phyloP scores from a whole-genome alignment of 2,329 filamentous ascomycete genomes.

The Ophiostoma sp. region DNA sequence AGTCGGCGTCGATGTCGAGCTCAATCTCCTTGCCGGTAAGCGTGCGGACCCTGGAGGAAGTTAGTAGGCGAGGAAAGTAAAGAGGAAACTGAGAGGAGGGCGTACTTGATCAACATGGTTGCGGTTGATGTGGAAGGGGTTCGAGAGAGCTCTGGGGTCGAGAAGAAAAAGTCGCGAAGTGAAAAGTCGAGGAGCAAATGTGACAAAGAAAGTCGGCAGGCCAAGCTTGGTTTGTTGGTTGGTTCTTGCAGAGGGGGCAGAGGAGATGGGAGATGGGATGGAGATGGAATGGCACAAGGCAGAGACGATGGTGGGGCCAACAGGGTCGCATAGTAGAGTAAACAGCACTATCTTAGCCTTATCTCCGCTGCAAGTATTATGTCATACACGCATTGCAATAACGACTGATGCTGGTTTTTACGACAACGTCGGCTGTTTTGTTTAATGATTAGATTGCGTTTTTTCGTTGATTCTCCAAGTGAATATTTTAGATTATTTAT shows the following conservation, averaged over 20 bases:
- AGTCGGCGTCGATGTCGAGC: conserved; percentile 89
- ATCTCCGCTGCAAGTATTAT: conserved; percentile 2
- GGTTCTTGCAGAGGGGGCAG: background rate
- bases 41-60: conserved; percentile 71
- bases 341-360: conserved; percentile 3
- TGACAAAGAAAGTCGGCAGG: background rate
- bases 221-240: background rate
- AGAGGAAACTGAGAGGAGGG: background rate
- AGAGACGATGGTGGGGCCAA: background rate
- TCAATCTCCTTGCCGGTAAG: conserved; percentile 98
- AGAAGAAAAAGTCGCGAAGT: background rate
- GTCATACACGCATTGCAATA: background rate
- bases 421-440: too few relatives aligned
- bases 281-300: conserved; percentile 7
- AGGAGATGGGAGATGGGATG: background rate
- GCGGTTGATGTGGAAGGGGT: conserved; percentile 13
- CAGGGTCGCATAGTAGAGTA: background rate
- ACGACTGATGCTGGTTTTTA: too few relatives aligned
- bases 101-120: conserved; percentile 23
- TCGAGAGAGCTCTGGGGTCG: background rate
- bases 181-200: background rate
- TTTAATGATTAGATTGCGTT: too few relatives aligned
- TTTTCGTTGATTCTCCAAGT: too few relatives aligned
- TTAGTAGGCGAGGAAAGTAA: background rate
- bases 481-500: too few relatives aligned